Evolutionary conservation across 1,139 yeast genomes (phyloP).

Genomic region (Pichia sp.): DNA sequence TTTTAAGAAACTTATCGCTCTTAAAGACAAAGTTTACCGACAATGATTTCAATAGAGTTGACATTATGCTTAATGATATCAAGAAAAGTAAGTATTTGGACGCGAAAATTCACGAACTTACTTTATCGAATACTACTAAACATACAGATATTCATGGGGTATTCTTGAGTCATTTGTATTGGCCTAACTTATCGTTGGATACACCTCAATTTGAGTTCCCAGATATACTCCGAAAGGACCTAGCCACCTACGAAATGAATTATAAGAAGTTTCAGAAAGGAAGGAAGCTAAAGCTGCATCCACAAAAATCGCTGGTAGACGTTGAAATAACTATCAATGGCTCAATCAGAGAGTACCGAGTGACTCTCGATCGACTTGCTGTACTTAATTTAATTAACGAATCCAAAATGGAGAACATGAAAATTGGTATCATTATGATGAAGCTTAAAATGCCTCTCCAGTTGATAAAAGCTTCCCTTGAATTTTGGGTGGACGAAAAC

Average conservation of each 20-base stretch:
- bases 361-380: conserved; percentile 65
- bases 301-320: conserved; percentile 56
- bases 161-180: conserved; percentile 34
- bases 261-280: conserved; percentile 46
- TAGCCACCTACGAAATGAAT: conserved; percentile 34
- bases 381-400: conserved; percentile 37
- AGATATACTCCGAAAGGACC: conserved; percentile 28
- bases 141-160: conserved; percentile 27
- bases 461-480: conserved; percentile 34
- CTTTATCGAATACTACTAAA: background rate
- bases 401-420: conserved; percentile 13
- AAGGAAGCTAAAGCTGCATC: conserved; percentile 50
- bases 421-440: conserved; percentile 25
- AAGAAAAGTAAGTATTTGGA: conserved; percentile 42
- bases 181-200: conserved; percentile 44
- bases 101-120: conserved; percentile 16
- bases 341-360: conserved; percentile 36
- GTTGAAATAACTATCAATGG: conserved; percentile 50
- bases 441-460: conserved; percentile 34
- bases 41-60: conserved; percentile 55
- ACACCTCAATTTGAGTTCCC: conserved; percentile 38
- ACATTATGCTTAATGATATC: conserved; percentile 82
- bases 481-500: conserved; percentile 51
- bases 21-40: conserved; percentile 50
- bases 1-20: conserved; percentile 35